Base-by-base conservation (phyloP, 2,329 filamentous ascomycete species). In the Aspergillus phoenicis region DNA sequence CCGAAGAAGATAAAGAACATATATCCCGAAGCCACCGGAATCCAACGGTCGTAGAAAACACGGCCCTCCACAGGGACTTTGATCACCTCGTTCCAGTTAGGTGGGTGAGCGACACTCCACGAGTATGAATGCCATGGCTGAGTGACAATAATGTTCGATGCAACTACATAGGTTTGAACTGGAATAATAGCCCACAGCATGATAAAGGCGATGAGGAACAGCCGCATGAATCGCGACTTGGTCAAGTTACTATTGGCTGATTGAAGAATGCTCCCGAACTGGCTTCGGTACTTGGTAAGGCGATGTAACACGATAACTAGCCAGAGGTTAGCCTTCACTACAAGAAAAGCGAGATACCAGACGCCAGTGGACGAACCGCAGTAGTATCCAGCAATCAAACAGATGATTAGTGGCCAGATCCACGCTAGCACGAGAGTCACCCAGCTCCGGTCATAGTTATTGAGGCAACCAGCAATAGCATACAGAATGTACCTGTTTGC, bases 1-100 rank as follows among this genome's bases (percentile, higher is more conserved):
- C 88, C 88, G 65, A 89, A 89, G 67, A 88, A 84, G n/a, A 83
- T 56, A 69, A 90, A 90, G 11, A 86, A 74, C 26, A 87, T 60
- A 61, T 84, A 81, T 0, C 84, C 85, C 3, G 81, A 77, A 0
- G 70, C 79, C 8, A 89, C 75, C 51, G 84, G 81, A 20, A 84
- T 78, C 85, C 85, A 90, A 30, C 83, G 81, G 68, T 88, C 84
- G 61, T 83, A 83, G 47, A 78, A 71, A 41, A 84, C 75, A 2
- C 64, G 8, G 38, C 84, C 81, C 43, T 75, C 39, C 22, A 80
- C 76, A 2, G 82, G 80, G 2, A 83, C 70, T 61, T 81, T 82
- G 28, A 79, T 63, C 62, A 88, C 82, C 1, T 68, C 69, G 49
- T 78, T 70, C 82, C 85, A 88, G 3, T 73, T 65, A 0, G 77